phyloP scores from a whole-genome alignment of 31 red algal species.

The Odonthalia washingtoniensis region DNA sequence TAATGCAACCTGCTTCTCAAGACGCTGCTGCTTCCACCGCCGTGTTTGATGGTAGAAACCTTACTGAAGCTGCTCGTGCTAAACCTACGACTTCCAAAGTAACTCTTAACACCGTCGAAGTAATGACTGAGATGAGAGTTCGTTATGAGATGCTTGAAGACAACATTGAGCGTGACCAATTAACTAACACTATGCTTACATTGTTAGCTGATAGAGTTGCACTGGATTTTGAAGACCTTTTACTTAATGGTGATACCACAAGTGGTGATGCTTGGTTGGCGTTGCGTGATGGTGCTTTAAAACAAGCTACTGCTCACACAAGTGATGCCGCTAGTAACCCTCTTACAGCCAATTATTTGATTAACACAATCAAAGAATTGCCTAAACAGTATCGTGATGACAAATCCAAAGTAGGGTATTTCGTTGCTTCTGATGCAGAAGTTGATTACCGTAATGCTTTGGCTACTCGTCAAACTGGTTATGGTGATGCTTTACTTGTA shows the following conservation, averaged over 20 bases:
- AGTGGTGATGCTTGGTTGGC: conserved; percentile 1
- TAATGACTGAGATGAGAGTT: background rate
- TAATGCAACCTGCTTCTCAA: background rate
- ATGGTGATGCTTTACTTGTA: conserved; percentile 10
- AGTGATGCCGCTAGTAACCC: background rate
- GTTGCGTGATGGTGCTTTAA: background rate
- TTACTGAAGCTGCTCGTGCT: background rate
- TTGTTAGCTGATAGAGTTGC: conserved; percentile 7
- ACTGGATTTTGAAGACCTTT: background rate
- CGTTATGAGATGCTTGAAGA: conserved; percentile 25
- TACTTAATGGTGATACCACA: background rate
- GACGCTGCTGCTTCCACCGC: background rate
- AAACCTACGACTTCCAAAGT: conserved; percentile 11
- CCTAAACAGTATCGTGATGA: conserved; percentile 14
- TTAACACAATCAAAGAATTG: background rate
- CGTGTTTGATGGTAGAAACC: background rate
- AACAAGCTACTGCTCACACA: background rate
- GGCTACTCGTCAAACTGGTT: conserved; percentile 3
- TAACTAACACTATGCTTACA: background rate
- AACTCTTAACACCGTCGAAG: background rate
- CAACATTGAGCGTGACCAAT: conserved; percentile 23
- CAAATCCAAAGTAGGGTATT: background rate
- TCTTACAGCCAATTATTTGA: background rate
- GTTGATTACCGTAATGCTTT: background rate
- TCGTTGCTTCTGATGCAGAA: conserved; percentile 6